Conservation (phyloP, 768 basidiomycete species). For the Cystofilobasidium ferigula region DNA sequence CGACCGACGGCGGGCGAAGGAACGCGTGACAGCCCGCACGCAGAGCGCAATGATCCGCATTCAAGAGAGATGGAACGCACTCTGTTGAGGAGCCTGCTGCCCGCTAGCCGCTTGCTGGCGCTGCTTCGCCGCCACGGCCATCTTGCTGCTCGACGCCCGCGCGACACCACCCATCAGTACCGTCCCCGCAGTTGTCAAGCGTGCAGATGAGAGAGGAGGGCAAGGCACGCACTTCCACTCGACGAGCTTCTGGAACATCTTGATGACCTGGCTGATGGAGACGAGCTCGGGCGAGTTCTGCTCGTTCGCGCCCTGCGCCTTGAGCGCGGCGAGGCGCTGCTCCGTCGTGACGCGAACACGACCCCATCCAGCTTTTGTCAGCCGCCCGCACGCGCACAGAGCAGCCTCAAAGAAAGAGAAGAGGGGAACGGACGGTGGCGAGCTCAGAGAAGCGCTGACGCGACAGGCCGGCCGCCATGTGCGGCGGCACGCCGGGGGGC, state of each 20-base stretch:
- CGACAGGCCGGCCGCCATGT: constrained; percentile 12
- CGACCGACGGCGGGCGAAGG: too few species aligned
- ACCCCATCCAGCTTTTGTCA: not conserved
- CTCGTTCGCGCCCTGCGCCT: constrained; percentile 43
- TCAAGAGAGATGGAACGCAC: not conserved
- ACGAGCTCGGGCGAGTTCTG: constrained; percentile 44
- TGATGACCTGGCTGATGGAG: constrained; percentile 41
- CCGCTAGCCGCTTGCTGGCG: not conserved
- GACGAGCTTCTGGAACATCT: constrained; percentile 31
- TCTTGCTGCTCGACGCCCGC: not conserved
- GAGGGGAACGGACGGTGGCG: constrained; percentile 3
- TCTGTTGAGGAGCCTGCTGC: not conserved
- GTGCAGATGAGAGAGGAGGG: not conserved
- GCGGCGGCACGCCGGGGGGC: constrained; percentile 1
- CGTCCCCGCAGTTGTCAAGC: not conserved
- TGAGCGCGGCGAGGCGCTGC: constrained; percentile 45
- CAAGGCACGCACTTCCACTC: constrained; percentile 15
- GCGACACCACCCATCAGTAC: not conserved
- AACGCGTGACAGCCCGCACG: too few species aligned
- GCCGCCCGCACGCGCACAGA: not conserved
- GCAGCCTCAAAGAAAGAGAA: not conserved
- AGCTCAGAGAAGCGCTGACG: not conserved
- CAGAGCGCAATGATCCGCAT: too few species aligned
- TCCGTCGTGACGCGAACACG: not conserved
- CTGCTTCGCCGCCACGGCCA: not conserved